Percentiles rank a stretch among this genome's conserved stretches.
Conservation (phyloP, 2,329 filamentous ascomycete species). For the Paecilomyces sp. region DNA sequence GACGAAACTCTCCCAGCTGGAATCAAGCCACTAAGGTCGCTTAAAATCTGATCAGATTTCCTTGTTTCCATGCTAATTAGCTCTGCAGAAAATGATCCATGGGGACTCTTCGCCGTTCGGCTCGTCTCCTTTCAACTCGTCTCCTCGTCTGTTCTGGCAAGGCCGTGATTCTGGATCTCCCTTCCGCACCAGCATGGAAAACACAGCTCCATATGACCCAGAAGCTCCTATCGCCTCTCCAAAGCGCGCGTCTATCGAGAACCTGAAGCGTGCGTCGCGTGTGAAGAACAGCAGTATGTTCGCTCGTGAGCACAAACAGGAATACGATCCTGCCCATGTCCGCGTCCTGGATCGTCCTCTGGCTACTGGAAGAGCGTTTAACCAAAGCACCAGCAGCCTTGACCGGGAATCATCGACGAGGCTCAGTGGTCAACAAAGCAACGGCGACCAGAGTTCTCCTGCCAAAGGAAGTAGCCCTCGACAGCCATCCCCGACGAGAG, state of each 20-base stretch:
- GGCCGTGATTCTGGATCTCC: slow-evolving; percentile 62
- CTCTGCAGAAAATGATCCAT: slow-evolving; percentile 59
- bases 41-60: slow-evolving; percentile 5
- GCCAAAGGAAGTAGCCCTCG: slow-evolving; percentile 13
- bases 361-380: slow-evolving; percentile 53
- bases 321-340: slow-evolving; percentile 78
- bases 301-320: slow-evolving; percentile 81
- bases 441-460: slow-evolving; percentile 10
- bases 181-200: slow-evolving; percentile 61
- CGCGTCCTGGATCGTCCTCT: slow-evolving; percentile 76
- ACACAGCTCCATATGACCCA: slow-evolving; percentile 53
- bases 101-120: slow-evolving; percentile 79
- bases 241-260: slow-evolving; percentile 87
- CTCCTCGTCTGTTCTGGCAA: slow-evolving; percentile 89
- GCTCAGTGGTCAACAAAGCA: neutral
- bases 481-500: slow-evolving; percentile 56
- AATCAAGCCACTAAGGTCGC: slow-evolving; percentile 66
- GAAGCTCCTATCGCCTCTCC: slow-evolving; percentile 62
- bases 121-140: slow-evolving; percentile 62
- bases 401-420: neutral
- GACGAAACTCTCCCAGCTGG: slow-evolving; percentile 89
- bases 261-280: slow-evolving; percentile 85
- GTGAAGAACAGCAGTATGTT: slow-evolving; percentile 99
- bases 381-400: slow-evolving; percentile 47
- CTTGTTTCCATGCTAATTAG: slow-evolving; percentile 4